Evolutionary conservation across 148 eudicot genomes (phyloP).

Genomic region (Rhododendron ovatum): DNA sequence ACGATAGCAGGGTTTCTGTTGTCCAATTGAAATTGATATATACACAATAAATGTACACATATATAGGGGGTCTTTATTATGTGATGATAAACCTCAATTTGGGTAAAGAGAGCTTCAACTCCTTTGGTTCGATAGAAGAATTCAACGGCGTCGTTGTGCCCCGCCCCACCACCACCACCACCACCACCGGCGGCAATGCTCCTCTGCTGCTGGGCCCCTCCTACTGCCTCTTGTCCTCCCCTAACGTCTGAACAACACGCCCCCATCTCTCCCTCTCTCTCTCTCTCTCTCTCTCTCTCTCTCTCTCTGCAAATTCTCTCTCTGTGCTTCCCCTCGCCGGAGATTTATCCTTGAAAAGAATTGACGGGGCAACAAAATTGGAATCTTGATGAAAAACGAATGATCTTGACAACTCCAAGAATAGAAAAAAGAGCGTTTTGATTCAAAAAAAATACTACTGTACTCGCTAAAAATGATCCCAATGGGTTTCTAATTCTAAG

Average conservation of each 20-base stretch:
- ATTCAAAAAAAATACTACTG: too few relatives aligned
- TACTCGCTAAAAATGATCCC: too few relatives aligned
- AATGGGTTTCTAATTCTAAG: too few relatives aligned
- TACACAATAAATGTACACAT: background rate
- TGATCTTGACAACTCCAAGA: too few relatives aligned
- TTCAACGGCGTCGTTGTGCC: constrained; percentile 18
- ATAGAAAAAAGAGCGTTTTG: too few relatives aligned
- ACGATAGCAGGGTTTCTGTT: background rate
- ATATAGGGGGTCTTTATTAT: too few relatives aligned
- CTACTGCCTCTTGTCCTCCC: constrained; percentile 17
- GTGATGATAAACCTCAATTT: constrained; percentile 12
- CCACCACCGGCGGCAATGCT: background rate
- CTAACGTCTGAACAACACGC: constrained; percentile 10
- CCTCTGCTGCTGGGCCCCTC: constrained; percentile 3
- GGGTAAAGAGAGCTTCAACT: constrained; percentile 6
- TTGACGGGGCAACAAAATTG: too few relatives aligned
- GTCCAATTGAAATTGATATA: background rate
- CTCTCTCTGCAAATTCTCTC: background rate
- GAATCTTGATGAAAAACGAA: too few relatives aligned
- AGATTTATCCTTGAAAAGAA: too few relatives aligned
- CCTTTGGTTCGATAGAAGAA: constrained; percentile 10
- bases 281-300: background rate
- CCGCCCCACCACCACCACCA: background rate
- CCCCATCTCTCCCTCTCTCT: constrained; percentile 10
- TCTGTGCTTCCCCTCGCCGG: too few relatives aligned